Evolutionary conservation across 2,329 filamentous ascomycete species (phyloP).

Genomic region (Fusarium piperis): DNA sequence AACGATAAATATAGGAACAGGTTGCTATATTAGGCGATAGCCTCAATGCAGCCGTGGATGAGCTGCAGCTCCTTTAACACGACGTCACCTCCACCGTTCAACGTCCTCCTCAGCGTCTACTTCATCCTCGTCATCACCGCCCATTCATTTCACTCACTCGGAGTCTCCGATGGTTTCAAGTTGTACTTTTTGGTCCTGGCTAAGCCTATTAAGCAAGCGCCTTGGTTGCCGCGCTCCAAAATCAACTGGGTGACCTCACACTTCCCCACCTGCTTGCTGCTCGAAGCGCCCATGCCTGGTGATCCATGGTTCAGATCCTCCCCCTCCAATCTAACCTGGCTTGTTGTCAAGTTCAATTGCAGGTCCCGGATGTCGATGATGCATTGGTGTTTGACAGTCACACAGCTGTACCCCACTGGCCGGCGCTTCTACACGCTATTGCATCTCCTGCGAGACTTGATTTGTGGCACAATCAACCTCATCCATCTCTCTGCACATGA

Average conservation of each 20-base stretch:
- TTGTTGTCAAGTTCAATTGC: constrained; percentile 1
- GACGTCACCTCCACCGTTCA: constrained; percentile 26
- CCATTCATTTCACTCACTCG: not conserved
- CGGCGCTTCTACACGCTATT: constrained; percentile 20
- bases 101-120: constrained; percentile 28
- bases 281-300: constrained; percentile 14
- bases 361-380: constrained; percentile 12
- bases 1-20: constrained; percentile 30
- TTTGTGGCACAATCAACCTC: constrained; percentile 9
- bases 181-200: not conserved
- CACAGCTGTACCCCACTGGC: constrained; percentile 14
- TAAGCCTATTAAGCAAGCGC: constrained; percentile 8
- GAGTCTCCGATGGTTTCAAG: constrained; percentile 14
- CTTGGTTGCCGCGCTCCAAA: constrained; percentile 2
- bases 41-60: constrained; percentile 49
- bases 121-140: constrained; percentile 6
- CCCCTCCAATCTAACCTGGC: not conserved
- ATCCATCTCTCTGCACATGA: constrained; percentile 1
- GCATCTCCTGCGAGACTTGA: constrained; percentile 4
- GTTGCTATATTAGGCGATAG: constrained; percentile 51
- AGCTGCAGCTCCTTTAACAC: constrained; percentile 44
- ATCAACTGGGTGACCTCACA: not conserved
- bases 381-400: constrained; percentile 25
- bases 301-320: constrained; percentile 1
- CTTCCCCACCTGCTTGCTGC: constrained; percentile 10